phyloP scores from a whole-genome alignment of 2,329 filamentous ascomycete species.

The Neopestalotiopsis clavispora region DNA sequence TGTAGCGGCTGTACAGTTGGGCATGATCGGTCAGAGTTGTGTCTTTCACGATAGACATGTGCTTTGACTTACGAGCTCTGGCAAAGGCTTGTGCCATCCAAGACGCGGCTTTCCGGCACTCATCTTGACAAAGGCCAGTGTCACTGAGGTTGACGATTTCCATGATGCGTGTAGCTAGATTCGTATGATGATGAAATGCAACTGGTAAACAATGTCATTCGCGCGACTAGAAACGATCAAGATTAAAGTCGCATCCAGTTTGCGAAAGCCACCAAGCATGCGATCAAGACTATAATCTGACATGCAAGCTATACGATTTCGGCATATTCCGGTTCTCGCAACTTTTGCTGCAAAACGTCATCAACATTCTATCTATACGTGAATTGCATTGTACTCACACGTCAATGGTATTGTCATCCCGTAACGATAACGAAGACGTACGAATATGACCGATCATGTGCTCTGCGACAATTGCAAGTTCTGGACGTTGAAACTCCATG shows the following conservation, averaged over 20 bases:
- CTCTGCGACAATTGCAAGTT: too few species aligned
- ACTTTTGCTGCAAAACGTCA: not conserved
- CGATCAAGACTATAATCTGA: not conserved
- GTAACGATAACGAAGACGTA: too few species aligned
- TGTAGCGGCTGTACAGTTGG: not conserved
- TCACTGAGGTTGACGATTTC: conserved; percentile 7
- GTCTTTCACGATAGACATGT: not conserved
- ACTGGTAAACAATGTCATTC: not conserved
- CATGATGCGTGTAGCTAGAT: not conserved
- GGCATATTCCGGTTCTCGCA: not conserved
- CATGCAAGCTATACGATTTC: not conserved
- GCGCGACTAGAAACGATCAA: not conserved
- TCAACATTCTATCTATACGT: not conserved
- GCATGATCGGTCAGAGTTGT: not conserved
- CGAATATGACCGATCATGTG: too few species aligned
- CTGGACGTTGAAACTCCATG: too few species aligned
- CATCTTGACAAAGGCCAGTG: not conserved
- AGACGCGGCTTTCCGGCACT: not conserved
- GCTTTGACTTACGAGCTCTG: conserved; percentile 1
- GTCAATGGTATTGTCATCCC: not conserved
- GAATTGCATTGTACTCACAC: not conserved
- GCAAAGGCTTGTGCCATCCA: conserved; percentile 13
- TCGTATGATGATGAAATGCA: not conserved
- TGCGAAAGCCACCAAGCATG: not conserved
- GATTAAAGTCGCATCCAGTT: not conserved